These are phyloP conservation scores for Eutrema heterophyllum DNA, from an alignment of 345 rosid species.

Conservation along the genomic window DNA sequence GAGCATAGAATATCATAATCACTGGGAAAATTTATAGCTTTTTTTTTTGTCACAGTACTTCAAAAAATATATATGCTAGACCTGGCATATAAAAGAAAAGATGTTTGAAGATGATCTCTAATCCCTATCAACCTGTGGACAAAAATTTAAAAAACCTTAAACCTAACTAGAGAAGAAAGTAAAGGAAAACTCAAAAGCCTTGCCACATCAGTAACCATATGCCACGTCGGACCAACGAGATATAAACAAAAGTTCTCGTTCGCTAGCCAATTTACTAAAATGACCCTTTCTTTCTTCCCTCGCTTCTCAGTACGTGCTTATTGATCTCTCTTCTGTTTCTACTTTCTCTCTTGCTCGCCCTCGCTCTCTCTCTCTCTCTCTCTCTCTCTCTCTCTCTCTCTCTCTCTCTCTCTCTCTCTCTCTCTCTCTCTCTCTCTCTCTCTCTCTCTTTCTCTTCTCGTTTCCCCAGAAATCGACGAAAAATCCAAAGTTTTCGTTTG, in stretches of 20 bases:
- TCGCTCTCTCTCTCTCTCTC: background rate
- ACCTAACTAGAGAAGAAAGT: no score
- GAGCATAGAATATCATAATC: no score
- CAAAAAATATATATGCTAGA: background rate
- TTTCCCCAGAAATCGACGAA: background rate
- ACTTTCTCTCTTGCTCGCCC: background rate
- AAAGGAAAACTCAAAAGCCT: background rate
- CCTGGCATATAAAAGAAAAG: background rate
- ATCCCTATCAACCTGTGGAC: no score
- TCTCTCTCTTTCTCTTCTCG: background rate
- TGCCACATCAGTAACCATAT: background rate
- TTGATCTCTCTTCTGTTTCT: constrained; percentile 6
- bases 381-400: background rate
- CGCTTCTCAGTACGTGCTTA: background rate
- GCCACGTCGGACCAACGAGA: background rate
- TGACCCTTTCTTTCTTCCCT: background rate
- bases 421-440: background rate
- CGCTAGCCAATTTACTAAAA: background rate
- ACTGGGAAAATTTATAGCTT: no score
- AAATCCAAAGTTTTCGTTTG: constrained; percentile 8
- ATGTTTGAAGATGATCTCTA: no score
- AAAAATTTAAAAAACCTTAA: no score
- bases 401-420: background rate
- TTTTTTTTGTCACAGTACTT: no score
- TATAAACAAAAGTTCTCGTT: background rate